phyloP scores from a whole-genome alignment of 768 basidiomycete genomes.

The Steccherinum ochraceum region DNA sequence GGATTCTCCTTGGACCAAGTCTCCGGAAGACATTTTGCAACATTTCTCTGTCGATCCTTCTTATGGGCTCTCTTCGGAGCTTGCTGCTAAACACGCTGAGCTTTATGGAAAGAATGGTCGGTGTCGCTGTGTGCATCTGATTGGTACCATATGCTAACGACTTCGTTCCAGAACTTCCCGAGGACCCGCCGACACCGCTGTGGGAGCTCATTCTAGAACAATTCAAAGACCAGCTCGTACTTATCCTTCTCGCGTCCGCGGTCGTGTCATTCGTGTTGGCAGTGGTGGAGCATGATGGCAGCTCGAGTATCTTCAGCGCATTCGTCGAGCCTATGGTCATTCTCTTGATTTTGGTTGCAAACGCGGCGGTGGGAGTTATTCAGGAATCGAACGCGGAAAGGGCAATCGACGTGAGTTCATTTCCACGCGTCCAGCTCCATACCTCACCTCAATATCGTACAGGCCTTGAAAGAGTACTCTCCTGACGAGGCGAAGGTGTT shows the following conservation, averaged over 20 bases:
- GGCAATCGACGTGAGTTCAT: conserved; percentile 86
- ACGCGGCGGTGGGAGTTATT: conserved; percentile 95
- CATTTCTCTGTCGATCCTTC: conserved; percentile 63
- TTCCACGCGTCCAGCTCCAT: not conserved
- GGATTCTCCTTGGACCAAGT: conserved; percentile 76
- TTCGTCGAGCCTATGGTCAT: conserved; percentile 97
- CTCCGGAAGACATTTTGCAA: conserved; percentile 61
- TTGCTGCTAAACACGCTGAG: conserved; percentile 67
- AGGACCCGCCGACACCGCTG: conserved; percentile 84
- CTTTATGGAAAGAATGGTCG: conserved; percentile 84
- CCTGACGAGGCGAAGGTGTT: conserved; percentile 93
- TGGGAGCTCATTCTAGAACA: conserved; percentile 97
- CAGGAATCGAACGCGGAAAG: conserved; percentile 96
- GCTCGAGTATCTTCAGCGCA: conserved; percentile 65
- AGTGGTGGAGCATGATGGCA: conserved; percentile 71
- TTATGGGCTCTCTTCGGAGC: conserved; percentile 57
- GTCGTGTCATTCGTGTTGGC: conserved; percentile 91
- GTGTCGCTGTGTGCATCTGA: conserved; percentile 12
- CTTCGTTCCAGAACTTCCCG: conserved; percentile 68
- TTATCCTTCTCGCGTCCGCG: conserved; percentile 92
- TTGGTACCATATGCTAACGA: not conserved
- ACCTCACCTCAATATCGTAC: not conserved
- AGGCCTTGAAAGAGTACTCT: conserved; percentile 97
- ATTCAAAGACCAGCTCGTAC: conserved; percentile 97
- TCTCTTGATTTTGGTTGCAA: conserved; percentile 90